Conservation (phyloP, 2,329 filamentous ascomycete species). For the Knufia fluminis region DNA sequence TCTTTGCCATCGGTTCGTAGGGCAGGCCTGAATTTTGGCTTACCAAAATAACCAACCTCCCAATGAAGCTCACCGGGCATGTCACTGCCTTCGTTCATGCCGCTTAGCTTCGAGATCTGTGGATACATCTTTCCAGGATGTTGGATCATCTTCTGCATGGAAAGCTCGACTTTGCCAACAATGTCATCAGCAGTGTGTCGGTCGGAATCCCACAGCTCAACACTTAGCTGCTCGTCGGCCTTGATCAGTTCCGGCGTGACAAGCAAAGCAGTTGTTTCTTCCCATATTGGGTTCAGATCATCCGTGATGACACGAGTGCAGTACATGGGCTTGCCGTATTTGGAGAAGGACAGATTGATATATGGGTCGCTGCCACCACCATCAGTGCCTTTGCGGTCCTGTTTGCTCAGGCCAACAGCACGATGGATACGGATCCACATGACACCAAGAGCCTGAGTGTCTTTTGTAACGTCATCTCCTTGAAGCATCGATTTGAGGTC, state of each 20-base stretch:
- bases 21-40: conserved; percentile 76
- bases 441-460: conserved; percentile 71
- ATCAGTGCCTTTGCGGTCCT: conserved; percentile 70
- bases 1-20: conserved; percentile 83
- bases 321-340: conserved; percentile 96
- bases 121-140: conserved; percentile 90
- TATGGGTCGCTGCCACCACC: conserved; percentile 91
- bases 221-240: conserved; percentile 81
- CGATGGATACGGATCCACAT: conserved; percentile 88
- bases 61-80: conserved; percentile 94
- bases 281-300: conserved; percentile 85
- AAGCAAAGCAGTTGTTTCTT: conserved; percentile 74
- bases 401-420: conserved; percentile 79
- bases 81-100: conserved; percentile 69
- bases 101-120: conserved; percentile 71
- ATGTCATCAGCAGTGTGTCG: conserved; percentile 87
- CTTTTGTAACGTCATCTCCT: conserved; percentile 86
- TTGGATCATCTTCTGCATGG: conserved; percentile 89
- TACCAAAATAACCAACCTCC: conserved; percentile 93
- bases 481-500: conserved; percentile 85
- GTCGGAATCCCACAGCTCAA: conserved; percentile 96
- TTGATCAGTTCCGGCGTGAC: conserved; percentile 87
- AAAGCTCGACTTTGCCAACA: conserved; percentile 87
- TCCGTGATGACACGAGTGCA: conserved; percentile 94
- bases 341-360: conserved; percentile 88